phyloP scores from a whole-genome alignment of 306 rosid genomes.

The Pyrus communis region DNA sequence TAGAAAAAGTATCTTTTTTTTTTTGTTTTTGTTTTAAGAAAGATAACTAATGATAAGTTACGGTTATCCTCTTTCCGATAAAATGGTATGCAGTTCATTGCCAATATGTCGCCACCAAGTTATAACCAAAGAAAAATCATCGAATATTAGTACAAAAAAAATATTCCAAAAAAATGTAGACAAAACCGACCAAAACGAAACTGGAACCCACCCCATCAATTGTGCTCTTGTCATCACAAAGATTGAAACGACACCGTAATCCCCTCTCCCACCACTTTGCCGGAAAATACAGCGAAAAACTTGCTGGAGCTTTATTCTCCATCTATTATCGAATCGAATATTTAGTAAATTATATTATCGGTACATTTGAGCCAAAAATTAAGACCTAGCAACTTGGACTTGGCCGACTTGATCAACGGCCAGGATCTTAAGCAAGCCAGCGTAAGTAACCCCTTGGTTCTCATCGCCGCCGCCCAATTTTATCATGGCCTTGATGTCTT shows the following conservation, averaged over 20 bases:
- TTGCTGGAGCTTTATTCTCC: not conserved
- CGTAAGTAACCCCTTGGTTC: conserved; percentile 51
- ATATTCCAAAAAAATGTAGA: not conserved
- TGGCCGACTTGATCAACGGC: conserved; percentile 35
- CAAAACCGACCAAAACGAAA: not conserved
- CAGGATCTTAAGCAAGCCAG: conserved; percentile 60
- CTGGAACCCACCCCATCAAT: not conserved
- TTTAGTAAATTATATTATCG: not conserved
- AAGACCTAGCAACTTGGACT: not conserved
- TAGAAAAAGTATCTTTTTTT: too few relatives aligned
- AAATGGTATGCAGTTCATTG: not conserved
- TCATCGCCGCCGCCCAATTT: conserved; percentile 50
- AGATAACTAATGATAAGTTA: too few relatives aligned
- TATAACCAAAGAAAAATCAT: not conserved
- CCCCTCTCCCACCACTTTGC: not conserved
- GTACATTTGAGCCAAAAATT: not conserved
- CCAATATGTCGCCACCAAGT: too few relatives aligned
- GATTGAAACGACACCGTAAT: not conserved
- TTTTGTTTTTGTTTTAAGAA: too few relatives aligned
- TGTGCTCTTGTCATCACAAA: not conserved
- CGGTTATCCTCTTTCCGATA: too few relatives aligned
- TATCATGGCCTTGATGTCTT: conserved; percentile 69
- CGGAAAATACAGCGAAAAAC: not conserved
- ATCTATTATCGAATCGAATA: not conserved
- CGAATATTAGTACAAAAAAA: not conserved